A percentile compares a stretch with the other conserved stretches of the same genome.
phyloP scores from a whole-genome alignment of 768 basidiomycete species.

The Mycena albidolilacea region DNA sequence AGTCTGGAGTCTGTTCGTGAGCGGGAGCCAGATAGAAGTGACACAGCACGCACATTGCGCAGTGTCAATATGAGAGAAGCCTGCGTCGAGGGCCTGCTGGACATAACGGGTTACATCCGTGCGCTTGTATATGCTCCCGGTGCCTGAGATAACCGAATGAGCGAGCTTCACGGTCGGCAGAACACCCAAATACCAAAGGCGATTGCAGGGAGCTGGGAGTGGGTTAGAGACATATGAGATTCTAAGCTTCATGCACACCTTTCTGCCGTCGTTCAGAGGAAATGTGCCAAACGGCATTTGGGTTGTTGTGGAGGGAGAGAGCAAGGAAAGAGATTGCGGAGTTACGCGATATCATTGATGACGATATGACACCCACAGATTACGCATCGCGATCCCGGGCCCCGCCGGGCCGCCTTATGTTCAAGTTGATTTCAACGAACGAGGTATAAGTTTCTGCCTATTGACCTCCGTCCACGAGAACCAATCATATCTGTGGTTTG shows the following conservation, averaged over 20 bases:
- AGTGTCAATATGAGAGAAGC: slow-evolving; percentile 66
- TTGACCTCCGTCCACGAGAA: too few species aligned
- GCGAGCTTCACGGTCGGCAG: background rate
- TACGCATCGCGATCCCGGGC: accelerated
- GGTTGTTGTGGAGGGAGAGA: slow-evolving; percentile 29
- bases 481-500: too few species aligned
- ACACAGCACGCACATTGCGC: slow-evolving; percentile 52
- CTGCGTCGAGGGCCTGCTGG: slow-evolving; percentile 60
- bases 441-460: too few species aligned
- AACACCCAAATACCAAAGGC: slow-evolving; percentile 57
- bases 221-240: background rate
- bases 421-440: too few species aligned
- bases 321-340: too few species aligned
- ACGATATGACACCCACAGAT: too few species aligned
- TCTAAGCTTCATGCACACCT: slow-evolving; percentile 31
- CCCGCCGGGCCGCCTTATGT: too few species aligned
- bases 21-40: background rate
- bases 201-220: slow-evolving; percentile 58
- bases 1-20: slow-evolving; percentile 11
- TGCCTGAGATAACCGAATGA: slow-evolving; percentile 19
- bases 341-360: background rate
- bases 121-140: slow-evolving; percentile 40
- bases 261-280: slow-evolving; percentile 46
- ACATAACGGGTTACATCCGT: slow-evolving; percentile 61
- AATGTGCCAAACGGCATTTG: slow-evolving; percentile 47